Base-by-base conservation (phyloP, 176 grass and related monocot genomes). In the Paspalum notatum region DNA sequence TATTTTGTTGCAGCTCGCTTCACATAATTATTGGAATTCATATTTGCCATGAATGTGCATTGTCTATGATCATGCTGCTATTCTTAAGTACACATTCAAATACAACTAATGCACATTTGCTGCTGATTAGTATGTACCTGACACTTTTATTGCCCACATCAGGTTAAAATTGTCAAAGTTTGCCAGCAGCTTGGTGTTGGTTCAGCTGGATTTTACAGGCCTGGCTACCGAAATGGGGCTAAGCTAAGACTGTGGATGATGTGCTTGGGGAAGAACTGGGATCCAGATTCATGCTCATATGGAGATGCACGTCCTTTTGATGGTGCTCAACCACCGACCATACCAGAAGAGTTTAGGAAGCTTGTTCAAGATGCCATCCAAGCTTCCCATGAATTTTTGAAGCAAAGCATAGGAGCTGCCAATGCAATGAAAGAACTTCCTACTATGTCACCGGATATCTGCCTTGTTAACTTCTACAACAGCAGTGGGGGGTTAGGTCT, bases 201-300 rank as follows among this genome's bases (percentile, higher is more conserved):
- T 9, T 0, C 51, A 2, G 87, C 87, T 43, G 84, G 82, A 68
- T 95, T 95, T 80, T 95, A 89, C 67, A 68, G 16, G 27, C 93
- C 93, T 73, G 63, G 81, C 14, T 90, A 95, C 51, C 57, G 10
- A 83, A 77, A 92, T 26, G 89, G 83, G 22, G 50, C 44, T 38
- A 85, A 75, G 55, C 49, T 90, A 68, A 83, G 7, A 64, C 66
- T 95, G 20, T 55, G 2, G 3, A 92, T 92, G 89, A 95, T 92
- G 91, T 91, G 87, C 67, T 73, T 95, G 70, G 84, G 89, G 12
- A 86, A 81, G 82, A 88, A 92, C 60, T 92, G 90, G 90, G 87
- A 95, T 71, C 90, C 84, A 42, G 47, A 92, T 56, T 85, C 78
- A 74, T 13, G 17, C 13, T 61, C 39, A 15, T 92, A 92, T 49